Conservation (phyloP, 1,284 basidiomycete species). For the Ganoderma lucidum region DNA sequence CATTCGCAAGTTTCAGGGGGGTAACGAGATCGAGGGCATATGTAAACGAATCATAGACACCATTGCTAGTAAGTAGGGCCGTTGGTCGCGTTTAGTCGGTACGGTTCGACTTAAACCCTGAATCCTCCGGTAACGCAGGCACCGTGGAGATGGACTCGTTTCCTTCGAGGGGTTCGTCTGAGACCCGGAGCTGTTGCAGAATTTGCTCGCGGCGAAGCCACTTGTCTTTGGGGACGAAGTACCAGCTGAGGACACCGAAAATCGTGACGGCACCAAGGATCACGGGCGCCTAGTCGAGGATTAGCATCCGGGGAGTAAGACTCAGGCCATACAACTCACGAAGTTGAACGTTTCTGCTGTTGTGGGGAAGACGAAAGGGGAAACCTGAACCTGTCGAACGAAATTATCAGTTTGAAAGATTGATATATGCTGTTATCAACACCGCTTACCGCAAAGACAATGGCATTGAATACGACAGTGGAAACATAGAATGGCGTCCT, state of each 20-base stretch:
- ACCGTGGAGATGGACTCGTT: slow-evolving; percentile 15
- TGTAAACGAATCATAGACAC: background rate
- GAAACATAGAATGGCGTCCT: slow-evolving; percentile 73
- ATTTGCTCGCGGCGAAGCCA: slow-evolving; percentile 78
- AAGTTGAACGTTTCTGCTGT: slow-evolving; percentile 80
- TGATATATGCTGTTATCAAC: background rate
- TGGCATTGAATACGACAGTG: slow-evolving; percentile 73
- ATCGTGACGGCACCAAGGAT: slow-evolving; percentile 83
- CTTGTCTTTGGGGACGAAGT: slow-evolving; percentile 74
- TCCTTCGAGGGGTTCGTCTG: slow-evolving; percentile 40
- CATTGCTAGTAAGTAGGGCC: background rate
- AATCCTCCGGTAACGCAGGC: slow-evolving; percentile 9
- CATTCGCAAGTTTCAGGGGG: background rate
- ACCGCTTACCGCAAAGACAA: slow-evolving; percentile 74
- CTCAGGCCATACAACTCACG: slow-evolving; percentile 50
- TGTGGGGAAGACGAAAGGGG: slow-evolving; percentile 86
- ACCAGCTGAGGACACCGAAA: slow-evolving; percentile 80
- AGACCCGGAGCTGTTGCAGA: slow-evolving; percentile 52
- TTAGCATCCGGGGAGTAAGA: background rate
- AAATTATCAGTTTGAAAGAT: background rate
- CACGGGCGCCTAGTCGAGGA: slow-evolving; percentile 61
- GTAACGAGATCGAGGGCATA: slow-evolving; percentile 1
- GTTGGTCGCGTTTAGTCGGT: background rate
- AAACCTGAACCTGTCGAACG: slow-evolving; percentile 67
- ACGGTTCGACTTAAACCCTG: slow-evolving; percentile 15